These are phyloP conservation scores for Sanchytrium tribonematis DNA, from an alignment of 371 early-diverging fungal species.

Conservation along the genomic window DNA sequence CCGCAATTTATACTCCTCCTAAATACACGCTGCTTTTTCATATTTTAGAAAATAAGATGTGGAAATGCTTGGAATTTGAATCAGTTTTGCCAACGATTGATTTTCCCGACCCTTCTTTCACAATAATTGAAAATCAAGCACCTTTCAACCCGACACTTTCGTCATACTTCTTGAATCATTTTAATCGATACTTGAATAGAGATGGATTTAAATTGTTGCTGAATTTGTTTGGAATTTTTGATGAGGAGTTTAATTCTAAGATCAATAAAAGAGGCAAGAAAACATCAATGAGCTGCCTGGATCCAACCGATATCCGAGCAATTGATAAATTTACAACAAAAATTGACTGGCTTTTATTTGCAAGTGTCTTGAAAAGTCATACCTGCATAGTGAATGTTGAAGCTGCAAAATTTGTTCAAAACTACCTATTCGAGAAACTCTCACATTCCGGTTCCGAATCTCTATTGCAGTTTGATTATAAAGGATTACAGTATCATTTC, in stretches of 20 bases:
- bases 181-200: background rate
- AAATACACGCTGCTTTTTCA: background rate
- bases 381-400: background rate
- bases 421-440: background rate
- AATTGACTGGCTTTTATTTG: background rate
- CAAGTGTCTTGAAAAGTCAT: background rate
- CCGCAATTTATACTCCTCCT: background rate
- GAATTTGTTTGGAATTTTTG: background rate
- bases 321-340: background rate
- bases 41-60: background rate
- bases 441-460: background rate
- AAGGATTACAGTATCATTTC: background rate
- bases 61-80: too few species aligned
- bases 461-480: background rate
- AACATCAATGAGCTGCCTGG: background rate
- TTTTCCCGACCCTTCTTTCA: background rate
- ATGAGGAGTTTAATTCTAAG: background rate
- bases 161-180: background rate
- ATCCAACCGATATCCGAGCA: background rate
- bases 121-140: background rate
- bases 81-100: background rate
- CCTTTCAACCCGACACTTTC: background rate
- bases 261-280: background rate
- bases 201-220: slow-evolving; percentile 1
- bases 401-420: background rate